Conservation (phyloP, 257 asterid species). For the Euphrasia confusa region DNA sequence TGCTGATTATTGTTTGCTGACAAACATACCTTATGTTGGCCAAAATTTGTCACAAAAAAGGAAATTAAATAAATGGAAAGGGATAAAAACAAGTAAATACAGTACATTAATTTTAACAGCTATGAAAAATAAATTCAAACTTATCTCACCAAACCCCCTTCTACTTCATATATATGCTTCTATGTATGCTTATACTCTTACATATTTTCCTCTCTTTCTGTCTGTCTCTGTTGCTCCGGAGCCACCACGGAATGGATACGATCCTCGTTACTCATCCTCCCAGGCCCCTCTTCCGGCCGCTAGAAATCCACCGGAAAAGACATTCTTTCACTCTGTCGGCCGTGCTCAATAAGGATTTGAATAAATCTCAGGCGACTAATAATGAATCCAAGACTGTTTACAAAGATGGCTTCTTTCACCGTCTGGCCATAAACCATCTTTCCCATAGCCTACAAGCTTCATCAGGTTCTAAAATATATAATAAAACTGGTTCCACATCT, state of each 20-base stretch:
- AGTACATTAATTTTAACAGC: background rate
- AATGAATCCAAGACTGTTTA: slow-evolving; percentile 32
- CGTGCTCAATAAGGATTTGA: slow-evolving; percentile 21
- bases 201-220: background rate
- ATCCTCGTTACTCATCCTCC: slow-evolving; percentile 21
- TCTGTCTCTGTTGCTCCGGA: slow-evolving; percentile 2
- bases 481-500: too few relatives aligned
- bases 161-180: slow-evolving; percentile 25
- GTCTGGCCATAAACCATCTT: slow-evolving; percentile 67
- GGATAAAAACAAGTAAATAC: too few relatives aligned
- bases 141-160: background rate
- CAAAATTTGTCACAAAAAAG: too few relatives aligned
- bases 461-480: slow-evolving; percentile 25
- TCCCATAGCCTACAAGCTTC: slow-evolving; percentile 55
- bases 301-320: slow-evolving; percentile 24
- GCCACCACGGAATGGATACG: slow-evolving; percentile 34
- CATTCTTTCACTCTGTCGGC: slow-evolving; percentile 22
- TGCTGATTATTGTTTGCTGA: too few relatives aligned
- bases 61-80: too few relatives aligned
- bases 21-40: too few relatives aligned
- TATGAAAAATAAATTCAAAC: slow-evolving; percentile 17
- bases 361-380: background rate
- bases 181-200: slow-evolving; percentile 11
- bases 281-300: slow-evolving; percentile 22
- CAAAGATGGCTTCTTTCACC: slow-evolving; percentile 66